phyloP scores from a whole-genome alignment of 2,329 filamentous ascomycete species.

The Aspergillus pseudoglaucus region DNA sequence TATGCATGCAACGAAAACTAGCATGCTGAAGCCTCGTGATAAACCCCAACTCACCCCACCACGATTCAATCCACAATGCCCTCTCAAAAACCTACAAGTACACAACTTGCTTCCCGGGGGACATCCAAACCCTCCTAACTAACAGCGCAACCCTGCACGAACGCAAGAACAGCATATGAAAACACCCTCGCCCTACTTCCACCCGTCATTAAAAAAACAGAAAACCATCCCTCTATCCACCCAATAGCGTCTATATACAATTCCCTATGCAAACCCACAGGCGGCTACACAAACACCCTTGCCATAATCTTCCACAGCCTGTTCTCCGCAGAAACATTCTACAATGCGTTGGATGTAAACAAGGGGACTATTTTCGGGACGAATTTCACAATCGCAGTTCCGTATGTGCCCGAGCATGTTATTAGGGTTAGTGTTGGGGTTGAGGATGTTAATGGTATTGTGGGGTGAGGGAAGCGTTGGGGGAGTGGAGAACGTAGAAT shows the following conservation, averaged over 20 bases:
- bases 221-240: not conserved
- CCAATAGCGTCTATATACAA: not conserved
- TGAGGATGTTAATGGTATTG: not conserved
- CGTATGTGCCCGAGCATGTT: slow-evolving; percentile 6
- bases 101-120: not conserved
- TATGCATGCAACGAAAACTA: not conserved
- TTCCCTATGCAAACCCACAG: not conserved
- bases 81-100: not conserved
- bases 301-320: slow-evolving; percentile 15
- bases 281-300: slow-evolving; percentile 19
- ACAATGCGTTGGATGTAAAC: slow-evolving; percentile 23
- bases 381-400: slow-evolving; percentile 20
- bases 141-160: not conserved
- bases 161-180: not conserved
- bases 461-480: not conserved
- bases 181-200: not conserved
- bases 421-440: not conserved
- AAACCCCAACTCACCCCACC: not conserved
- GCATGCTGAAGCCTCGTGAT: not conserved
- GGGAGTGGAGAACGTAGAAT: not conserved
- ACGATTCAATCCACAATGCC: not conserved
- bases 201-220: not conserved
- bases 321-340: slow-evolving; percentile 19
- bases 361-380: slow-evolving; percentile 26
- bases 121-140: not conserved